Evolutionary conservation across 2,329 filamentous ascomycete genomes (phyloP).

Genomic region (Aspergillus piperis): DNA sequence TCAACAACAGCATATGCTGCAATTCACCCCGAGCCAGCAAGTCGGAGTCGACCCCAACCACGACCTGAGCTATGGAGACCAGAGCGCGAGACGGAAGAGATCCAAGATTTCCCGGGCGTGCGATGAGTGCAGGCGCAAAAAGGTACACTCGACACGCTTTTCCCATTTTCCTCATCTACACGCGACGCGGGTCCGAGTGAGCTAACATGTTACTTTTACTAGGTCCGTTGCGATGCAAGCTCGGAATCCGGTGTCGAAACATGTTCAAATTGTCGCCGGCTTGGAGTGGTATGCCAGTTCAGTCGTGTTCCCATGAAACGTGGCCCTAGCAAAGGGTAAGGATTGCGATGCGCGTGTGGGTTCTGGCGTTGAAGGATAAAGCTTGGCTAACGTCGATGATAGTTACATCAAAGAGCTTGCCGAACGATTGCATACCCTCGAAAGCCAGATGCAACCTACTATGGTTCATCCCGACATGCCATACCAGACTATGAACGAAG

Average conservation of each 20-base stretch:
- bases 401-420: conserved; percentile 91
- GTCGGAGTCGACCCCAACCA: conserved; percentile 49
- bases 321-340: conserved; percentile 82
- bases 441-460: conserved; percentile 66
- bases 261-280: conserved; percentile 79
- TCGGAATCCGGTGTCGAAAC: conserved; percentile 71
- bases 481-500: conserved; percentile 47
- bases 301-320: conserved; percentile 85
- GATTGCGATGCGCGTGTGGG: background rate
- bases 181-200: conserved; percentile 16
- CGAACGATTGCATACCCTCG: conserved; percentile 78
- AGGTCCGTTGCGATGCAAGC: conserved; percentile 81
- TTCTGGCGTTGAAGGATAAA: background rate
- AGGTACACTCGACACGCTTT: conserved; percentile 47
- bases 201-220: conserved; percentile 21
- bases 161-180: conserved; percentile 13
- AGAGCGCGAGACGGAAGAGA: conserved; percentile 70
- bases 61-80: conserved; percentile 57
- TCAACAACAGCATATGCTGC: conserved; percentile 44
- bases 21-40: conserved; percentile 47
- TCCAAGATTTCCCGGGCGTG: conserved; percentile 87
- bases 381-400: conserved; percentile 24
- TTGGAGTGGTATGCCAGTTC: conserved; percentile 77
- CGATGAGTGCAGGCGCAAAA: conserved; percentile 85
- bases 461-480: conserved; percentile 44